Conservation (phyloP, 2,329 filamentous ascomycete species). For the Onygenales sp. region DNA sequence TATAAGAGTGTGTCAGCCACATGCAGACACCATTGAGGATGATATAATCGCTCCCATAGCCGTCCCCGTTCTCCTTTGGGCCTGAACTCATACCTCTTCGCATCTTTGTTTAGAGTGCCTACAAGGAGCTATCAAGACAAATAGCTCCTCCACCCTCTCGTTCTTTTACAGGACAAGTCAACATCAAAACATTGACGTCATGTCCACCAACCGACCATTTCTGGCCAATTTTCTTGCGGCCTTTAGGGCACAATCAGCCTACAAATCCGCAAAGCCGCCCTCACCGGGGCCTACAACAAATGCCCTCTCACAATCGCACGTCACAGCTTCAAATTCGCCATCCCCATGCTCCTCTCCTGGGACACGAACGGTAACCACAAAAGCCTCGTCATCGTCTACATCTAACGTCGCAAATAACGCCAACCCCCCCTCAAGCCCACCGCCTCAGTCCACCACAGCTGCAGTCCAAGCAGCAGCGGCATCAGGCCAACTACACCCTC, state of each 20-base stretch:
- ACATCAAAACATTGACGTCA: constrained; percentile 20
- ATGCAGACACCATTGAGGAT: too few species aligned
- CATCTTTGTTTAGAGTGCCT: neutral
- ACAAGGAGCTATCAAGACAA: neutral
- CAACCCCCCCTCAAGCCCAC: constrained; percentile 9
- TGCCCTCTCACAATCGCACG: constrained; percentile 21
- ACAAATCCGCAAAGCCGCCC: constrained; percentile 44
- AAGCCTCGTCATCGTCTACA: constrained; percentile 23
- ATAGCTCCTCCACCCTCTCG: neutral
- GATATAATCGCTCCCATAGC: too few species aligned
- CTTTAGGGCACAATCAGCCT: constrained; percentile 55
- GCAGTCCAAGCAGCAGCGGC: constrained; percentile 24
- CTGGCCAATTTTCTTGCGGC: constrained; percentile 58
- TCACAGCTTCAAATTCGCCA: constrained; percentile 26
- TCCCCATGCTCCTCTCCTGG: constrained; percentile 31
- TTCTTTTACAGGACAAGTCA: neutral
- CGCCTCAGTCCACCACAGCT: constrained; percentile 19
- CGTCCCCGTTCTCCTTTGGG: too few species aligned
- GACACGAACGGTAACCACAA: constrained; percentile 40
- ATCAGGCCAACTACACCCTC: constrained; percentile 16
- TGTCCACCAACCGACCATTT: constrained; percentile 58
- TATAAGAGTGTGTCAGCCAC: too few species aligned
- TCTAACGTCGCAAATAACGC: constrained; percentile 9
- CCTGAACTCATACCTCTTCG: too few species aligned
- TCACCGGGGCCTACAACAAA: constrained; percentile 19